phyloP scores from a whole-genome alignment of 257 asterid genomes.

The Cinchona pubescens region DNA sequence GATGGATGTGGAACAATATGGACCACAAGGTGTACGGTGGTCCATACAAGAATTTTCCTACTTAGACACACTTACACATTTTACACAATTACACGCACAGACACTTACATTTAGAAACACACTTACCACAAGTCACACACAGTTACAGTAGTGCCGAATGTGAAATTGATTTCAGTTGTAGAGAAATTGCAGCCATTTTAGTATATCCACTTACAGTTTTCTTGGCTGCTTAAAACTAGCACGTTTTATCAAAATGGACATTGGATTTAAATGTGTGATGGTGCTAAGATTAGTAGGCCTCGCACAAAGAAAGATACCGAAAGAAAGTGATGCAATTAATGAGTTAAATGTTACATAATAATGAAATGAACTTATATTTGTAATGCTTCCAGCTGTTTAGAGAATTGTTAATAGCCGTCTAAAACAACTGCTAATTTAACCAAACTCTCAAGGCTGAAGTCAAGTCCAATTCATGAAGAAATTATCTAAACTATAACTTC shows the following conservation, averaged over 20 bases:
- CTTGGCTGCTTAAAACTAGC: neutral
- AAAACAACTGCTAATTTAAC: neutral
- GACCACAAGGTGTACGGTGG: no score
- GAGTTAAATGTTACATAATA: neutral
- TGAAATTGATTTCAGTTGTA: slow-evolving; percentile 43
- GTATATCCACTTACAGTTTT: neutral
- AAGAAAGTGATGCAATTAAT: neutral
- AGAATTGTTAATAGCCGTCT: neutral
- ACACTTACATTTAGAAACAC: no score
- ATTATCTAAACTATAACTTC: neutral
- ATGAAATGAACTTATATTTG: neutral
- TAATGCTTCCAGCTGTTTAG: neutral
- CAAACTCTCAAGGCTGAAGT: neutral
- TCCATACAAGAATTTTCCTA: no score
- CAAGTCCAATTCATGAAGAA: neutral
- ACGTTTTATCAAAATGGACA: slow-evolving; percentile 24
- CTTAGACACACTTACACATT: no score
- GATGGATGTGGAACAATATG: no score
- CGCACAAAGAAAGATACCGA: neutral
- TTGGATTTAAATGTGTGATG: slow-evolving; percentile 68
- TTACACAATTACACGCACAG: no score
- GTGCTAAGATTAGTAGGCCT: slow-evolving; percentile 62
- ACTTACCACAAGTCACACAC: no score
- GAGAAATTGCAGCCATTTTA: slow-evolving; percentile 49
- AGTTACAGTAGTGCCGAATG: no score